Conservation (phyloP, 2,329 filamentous ascomycete species). For the Aspergillus quadrilineatus region DNA sequence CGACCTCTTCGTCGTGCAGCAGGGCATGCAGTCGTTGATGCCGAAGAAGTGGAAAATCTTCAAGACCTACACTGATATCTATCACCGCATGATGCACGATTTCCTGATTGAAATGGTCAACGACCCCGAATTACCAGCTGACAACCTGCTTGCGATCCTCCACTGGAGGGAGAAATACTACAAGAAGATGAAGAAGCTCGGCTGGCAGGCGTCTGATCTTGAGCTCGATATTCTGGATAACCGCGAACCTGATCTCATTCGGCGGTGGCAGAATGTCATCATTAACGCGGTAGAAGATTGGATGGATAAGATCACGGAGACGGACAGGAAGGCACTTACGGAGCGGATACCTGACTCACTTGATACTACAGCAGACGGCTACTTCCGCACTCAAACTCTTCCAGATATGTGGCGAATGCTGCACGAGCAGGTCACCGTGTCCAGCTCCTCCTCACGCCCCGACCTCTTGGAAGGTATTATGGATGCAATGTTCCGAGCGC, state of each 20-base stretch:
- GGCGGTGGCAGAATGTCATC: slow-evolving; percentile 92
- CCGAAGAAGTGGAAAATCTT: slow-evolving; percentile 97
- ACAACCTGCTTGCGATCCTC: slow-evolving; percentile 86
- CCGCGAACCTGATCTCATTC: slow-evolving; percentile 82
- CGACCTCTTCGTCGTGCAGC: slow-evolving; percentile 89
- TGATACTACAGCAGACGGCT: slow-evolving; percentile 83
- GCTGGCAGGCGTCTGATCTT: slow-evolving; percentile 73
- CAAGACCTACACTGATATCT: slow-evolving; percentile 84
- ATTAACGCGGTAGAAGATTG: slow-evolving; percentile 95
- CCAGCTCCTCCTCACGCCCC: slow-evolving; percentile 76
- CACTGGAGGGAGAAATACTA: slow-evolving; percentile 97
- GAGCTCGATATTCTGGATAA: slow-evolving; percentile 85
- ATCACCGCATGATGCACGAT: slow-evolving; percentile 94
- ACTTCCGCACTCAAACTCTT: slow-evolving; percentile 86
- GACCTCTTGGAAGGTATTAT: slow-evolving; percentile 95
- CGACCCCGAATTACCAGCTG: slow-evolving; percentile 77
- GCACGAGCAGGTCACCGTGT: slow-evolving; percentile 84
- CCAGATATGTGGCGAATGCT: slow-evolving; percentile 98
- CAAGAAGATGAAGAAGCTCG: slow-evolving; percentile 88
- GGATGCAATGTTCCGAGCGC: slow-evolving; percentile 88
- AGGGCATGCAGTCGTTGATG: slow-evolving; percentile 88
- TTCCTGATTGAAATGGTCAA: slow-evolving; percentile 82
- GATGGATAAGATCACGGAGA: slow-evolving; percentile 87
- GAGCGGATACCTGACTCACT: slow-evolving; percentile 77
- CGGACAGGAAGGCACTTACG: slow-evolving; percentile 78